Evolutionary conservation across 2,329 filamentous ascomycete species (phyloP).

Genomic region (Dactylonectria estremocensis): DNA sequence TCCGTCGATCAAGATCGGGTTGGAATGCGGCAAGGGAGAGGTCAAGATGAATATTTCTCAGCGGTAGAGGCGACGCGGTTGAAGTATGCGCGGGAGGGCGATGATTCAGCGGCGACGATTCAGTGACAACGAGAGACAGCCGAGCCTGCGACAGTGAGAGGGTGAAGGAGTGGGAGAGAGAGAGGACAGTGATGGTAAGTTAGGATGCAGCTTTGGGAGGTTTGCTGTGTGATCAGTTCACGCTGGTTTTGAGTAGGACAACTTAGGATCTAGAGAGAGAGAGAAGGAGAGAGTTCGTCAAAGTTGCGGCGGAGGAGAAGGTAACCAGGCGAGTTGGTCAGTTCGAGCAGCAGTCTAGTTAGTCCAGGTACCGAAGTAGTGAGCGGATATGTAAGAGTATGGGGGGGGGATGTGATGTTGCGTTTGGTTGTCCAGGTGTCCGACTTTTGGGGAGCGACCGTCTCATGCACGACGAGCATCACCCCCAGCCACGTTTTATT

Average conservation of each 20-base stretch:
- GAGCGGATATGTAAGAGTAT: constrained; percentile 45
- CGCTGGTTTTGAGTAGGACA: constrained; percentile 40
- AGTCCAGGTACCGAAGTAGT: constrained; percentile 25
- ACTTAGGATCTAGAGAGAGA: constrained; percentile 36
- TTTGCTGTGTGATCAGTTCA: constrained; percentile 44
- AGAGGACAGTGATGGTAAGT: constrained; percentile 22
- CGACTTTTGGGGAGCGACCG: constrained; percentile 42
- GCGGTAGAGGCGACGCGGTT: constrained; percentile 32
- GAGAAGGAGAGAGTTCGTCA: constrained; percentile 37
- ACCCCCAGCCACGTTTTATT: constrained; percentile 47
- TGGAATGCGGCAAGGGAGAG: constrained; percentile 43
- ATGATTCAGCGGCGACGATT: constrained; percentile 34
- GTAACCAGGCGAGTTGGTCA: constrained; percentile 4
- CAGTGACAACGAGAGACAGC: constrained; percentile 46
- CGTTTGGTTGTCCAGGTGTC: constrained; percentile 41
- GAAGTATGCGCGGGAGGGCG: constrained; percentile 38
- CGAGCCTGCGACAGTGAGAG: constrained; percentile 46
- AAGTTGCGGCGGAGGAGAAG: not conserved
- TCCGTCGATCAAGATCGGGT: constrained; percentile 20
- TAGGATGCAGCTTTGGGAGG: constrained; percentile 12
- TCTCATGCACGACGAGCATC: constrained; percentile 27
- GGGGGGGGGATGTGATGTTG: constrained; percentile 41
- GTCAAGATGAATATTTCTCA: constrained; percentile 29
- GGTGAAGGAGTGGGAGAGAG: constrained; percentile 21
- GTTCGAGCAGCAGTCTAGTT: constrained; percentile 15